Evolutionary conservation across 2,329 filamentous ascomycete species (phyloP).

Genomic region (Ceratocystiopsis sp.): DNA sequence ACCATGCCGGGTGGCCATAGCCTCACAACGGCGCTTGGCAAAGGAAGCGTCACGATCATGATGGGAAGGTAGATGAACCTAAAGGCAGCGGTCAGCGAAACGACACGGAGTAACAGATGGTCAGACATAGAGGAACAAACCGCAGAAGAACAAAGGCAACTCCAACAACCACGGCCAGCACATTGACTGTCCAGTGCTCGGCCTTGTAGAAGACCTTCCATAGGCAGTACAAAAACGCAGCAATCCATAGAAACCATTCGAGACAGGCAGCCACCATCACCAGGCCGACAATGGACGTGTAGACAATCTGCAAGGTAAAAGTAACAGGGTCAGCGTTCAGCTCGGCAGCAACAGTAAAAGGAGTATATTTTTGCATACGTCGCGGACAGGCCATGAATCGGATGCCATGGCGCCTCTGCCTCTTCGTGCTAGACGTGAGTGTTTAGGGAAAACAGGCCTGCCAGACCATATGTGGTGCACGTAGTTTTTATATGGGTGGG

Average conservation of each 20-base stretch:
- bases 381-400: conserved; percentile 33
- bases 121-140: conserved; percentile 27
- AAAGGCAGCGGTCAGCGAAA: not conserved
- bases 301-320: conserved; percentile 48
- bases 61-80: conserved; percentile 79
- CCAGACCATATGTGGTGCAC: too few species aligned
- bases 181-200: conserved; percentile 66
- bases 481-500: too few species aligned
- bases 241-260: conserved; percentile 89
- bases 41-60: conserved; percentile 81
- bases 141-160: conserved; percentile 54
- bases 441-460: not conserved
- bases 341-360: not conserved
- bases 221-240: conserved; percentile 85
- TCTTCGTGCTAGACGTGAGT: not conserved
- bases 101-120: conserved; percentile 9
- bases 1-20: conserved; percentile 59
- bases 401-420: conserved; percentile 19
- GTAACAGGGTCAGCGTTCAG: not conserved
- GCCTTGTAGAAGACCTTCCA: conserved; percentile 79
- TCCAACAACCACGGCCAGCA: conserved; percentile 62
- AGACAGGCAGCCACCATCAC: conserved; percentile 73
- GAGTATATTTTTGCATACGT: conserved; percentile 16
- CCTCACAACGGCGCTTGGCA: conserved; percentile 54
- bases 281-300: conserved; percentile 61